Evolutionary conservation across 1,284 basidiomycete genomes (phyloP).

Genomic region (Sphaerobolus stellatus): DNA sequence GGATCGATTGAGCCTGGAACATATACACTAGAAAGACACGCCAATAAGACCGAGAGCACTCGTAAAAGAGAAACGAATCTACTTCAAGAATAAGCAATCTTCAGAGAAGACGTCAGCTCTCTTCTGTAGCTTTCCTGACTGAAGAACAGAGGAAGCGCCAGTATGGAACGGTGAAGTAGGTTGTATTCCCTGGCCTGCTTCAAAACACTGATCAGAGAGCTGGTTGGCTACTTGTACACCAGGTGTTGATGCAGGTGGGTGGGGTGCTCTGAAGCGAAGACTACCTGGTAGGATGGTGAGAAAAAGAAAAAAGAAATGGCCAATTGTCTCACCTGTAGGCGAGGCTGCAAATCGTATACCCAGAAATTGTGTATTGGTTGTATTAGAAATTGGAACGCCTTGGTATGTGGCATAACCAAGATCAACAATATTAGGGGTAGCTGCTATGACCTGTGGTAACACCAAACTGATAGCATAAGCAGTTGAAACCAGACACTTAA

Average conservation of each 20-base stretch:
- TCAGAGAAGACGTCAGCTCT: slow-evolving; percentile 24
- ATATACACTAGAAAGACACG: slow-evolving; percentile 25
- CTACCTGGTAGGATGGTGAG: slow-evolving; percentile 18
- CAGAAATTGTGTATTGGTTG: slow-evolving; percentile 37
- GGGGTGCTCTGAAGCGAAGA: slow-evolving; percentile 37
- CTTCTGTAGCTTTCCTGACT: not conserved
- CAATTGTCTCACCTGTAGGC: slow-evolving; percentile 31
- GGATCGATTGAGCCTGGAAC: slow-evolving; percentile 21
- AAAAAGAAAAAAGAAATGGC: not conserved
- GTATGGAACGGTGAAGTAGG: not conserved
- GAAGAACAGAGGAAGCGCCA: not conserved
- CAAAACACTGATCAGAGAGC: slow-evolving; percentile 29
- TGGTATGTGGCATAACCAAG: slow-evolving; percentile 42
- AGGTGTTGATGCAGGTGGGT: slow-evolving; percentile 25
- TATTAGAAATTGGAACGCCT: slow-evolving; percentile 31
- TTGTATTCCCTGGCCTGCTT: not conserved
- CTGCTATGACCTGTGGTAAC: no score
- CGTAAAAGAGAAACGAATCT: slow-evolving; percentile 3
- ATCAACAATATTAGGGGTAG: slow-evolving; percentile 30
- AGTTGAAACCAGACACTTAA: no score
- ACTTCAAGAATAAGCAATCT: slow-evolving; percentile 46
- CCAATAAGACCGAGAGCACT: not conserved
- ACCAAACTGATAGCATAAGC: no score
- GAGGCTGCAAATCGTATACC: slow-evolving; percentile 44
- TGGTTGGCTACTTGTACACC: slow-evolving; percentile 35